Percentiles rank a stretch among this genome's conserved stretches.
These are phyloP conservation scores for Colletotrichum plurivorum DNA, from an alignment of 2,329 filamentous ascomycete species.

Conservation along the genomic window DNA sequence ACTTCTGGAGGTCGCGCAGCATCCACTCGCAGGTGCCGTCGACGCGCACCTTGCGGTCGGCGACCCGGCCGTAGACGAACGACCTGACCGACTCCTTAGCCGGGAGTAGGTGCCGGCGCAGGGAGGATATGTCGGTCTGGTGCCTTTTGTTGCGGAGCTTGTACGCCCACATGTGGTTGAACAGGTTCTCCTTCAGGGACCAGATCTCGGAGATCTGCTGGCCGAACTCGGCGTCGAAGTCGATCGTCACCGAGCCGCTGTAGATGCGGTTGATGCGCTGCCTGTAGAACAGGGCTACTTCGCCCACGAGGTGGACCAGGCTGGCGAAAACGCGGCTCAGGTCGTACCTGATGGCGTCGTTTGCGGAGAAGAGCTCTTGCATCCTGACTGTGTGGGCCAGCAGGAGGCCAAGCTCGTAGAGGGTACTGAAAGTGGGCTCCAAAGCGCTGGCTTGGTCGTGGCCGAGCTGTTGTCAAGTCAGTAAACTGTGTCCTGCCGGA, in stretches of 20 bases:
- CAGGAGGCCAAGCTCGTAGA: constrained; percentile 56
- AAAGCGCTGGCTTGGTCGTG: constrained; percentile 54
- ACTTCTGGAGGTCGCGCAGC: constrained; percentile 51
- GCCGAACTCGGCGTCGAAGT: constrained; percentile 55
- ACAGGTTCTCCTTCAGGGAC: constrained; percentile 49
- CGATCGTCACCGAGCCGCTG: constrained; percentile 46
- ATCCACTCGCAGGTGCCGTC: constrained; percentile 59
- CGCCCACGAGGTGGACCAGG: constrained; percentile 52
- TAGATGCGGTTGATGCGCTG: constrained; percentile 51
- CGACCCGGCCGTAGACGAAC: constrained; percentile 53
- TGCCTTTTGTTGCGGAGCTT: constrained; percentile 47
- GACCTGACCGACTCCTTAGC: constrained; percentile 43
- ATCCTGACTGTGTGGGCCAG: constrained; percentile 54
- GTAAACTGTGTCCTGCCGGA: rapidly evolving
- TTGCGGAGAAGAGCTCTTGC: constrained; percentile 51
- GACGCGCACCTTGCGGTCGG: constrained; percentile 53
- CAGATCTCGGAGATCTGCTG: constrained; percentile 52
- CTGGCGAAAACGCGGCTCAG: constrained; percentile 53
- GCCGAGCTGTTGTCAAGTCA: constrained; percentile 49
- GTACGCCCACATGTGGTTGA: constrained; percentile 53
- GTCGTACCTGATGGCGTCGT: constrained; percentile 48
- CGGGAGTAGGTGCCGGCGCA: constrained; percentile 51
- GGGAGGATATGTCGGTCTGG: constrained; percentile 45
- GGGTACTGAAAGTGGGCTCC: constrained; percentile 54
- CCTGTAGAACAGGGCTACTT: constrained; percentile 53